phyloP scores from a whole-genome alignment of 1,284 basidiomycete genomes.

The Grifola frondosa region DNA sequence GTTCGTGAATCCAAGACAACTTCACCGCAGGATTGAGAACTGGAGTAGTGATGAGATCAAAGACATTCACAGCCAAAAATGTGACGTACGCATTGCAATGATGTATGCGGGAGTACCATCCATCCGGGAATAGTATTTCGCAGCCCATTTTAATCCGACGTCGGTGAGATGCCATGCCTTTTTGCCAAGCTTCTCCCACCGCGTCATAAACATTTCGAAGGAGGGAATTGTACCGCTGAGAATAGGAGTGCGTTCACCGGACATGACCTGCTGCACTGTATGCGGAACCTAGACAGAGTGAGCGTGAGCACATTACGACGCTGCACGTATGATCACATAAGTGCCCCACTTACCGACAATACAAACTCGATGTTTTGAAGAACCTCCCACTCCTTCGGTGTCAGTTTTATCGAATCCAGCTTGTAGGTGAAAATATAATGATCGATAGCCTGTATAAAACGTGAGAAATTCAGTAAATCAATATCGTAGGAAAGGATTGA shows the following conservation, averaged over 20 bases:
- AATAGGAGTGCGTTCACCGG: neutral
- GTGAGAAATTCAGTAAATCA: no score
- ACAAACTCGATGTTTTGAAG: no score
- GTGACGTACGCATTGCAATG: conserved; percentile 1
- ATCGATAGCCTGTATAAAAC: no score
- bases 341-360: no score
- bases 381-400: no score
- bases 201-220: neutral
- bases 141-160: neutral
- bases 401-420: no score
- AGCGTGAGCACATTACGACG: no score
- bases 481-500: no score
- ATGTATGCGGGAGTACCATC: neutral
- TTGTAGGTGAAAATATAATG: no score
- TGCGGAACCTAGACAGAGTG: neutral
- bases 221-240: neutral
- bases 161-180: neutral
- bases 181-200: neutral
- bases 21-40: neutral
- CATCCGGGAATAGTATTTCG: neutral
- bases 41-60: neutral
- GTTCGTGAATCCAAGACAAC: neutral
- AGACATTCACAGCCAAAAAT: neutral
- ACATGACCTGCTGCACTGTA: neutral
- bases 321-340: no score